Evolutionary conservation across 495 filamentous ascomycete species (phyloP).

Genomic region (Penicillium pancosmium): DNA sequence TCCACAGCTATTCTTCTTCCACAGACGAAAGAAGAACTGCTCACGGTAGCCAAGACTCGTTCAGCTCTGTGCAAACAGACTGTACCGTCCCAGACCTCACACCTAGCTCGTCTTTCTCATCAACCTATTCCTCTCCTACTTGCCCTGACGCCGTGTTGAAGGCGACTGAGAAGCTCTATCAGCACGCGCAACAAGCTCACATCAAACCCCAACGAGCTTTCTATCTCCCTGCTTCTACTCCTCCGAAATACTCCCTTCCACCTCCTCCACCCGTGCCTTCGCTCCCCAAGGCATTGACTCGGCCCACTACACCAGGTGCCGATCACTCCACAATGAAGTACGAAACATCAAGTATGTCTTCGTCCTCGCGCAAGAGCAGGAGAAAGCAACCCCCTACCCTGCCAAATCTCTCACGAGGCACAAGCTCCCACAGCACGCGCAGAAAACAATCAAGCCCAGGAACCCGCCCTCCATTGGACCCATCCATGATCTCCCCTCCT

Average conservation of each 20-base stretch:
- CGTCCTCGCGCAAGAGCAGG: slow-evolving; percentile 27
- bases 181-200: slow-evolving; percentile 27
- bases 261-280: slow-evolving; percentile 36
- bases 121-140: slow-evolving; percentile 36
- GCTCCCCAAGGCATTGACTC: slow-evolving; percentile 16
- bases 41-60: slow-evolving; percentile 41
- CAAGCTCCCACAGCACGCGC: slow-evolving; percentile 21
- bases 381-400: slow-evolving; percentile 42
- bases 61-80: slow-evolving; percentile 42
- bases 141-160: slow-evolving; percentile 37
- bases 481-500: slow-evolving; percentile 49
- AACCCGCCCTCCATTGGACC: slow-evolving; percentile 38
- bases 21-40: slow-evolving; percentile 27
- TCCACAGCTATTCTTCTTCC: slow-evolving; percentile 32
- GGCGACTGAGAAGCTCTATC: slow-evolving; percentile 35
- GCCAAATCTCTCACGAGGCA: slow-evolving; percentile 30
- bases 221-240: slow-evolving; percentile 38
- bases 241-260: slow-evolving; percentile 37
- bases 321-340: slow-evolving; percentile 40
- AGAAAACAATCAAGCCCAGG: slow-evolving; percentile 36
- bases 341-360: slow-evolving; percentile 28
- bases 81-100: slow-evolving; percentile 44
- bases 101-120: slow-evolving; percentile 52
- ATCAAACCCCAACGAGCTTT: slow-evolving; percentile 23
- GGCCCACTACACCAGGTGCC: slow-evolving; percentile 27